Base-by-base conservation (phyloP, 441 rosid species). In the Erodium texanum region DNA sequence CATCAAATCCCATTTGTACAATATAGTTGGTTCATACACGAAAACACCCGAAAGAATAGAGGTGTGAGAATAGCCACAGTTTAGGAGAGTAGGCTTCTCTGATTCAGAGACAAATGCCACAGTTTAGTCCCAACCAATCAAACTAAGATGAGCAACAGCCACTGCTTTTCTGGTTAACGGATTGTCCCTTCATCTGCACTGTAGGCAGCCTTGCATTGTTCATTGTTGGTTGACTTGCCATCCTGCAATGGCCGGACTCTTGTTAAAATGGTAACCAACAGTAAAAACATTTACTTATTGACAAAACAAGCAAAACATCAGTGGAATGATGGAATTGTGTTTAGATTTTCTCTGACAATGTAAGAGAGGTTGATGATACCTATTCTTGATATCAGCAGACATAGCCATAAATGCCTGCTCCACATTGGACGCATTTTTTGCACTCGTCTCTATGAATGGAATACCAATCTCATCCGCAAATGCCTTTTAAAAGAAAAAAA, bases 331-430 rank as follows among this genome's bases (percentile, higher is more conserved):
- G 41, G 41, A 36, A 36, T 36, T 36, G 41, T 10, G 9, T 5
- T 36, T 36, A 36, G 8, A 7, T 10, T 10, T 36, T 36, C 9
- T 36, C 8, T 10, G 9, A 36, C 41, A 36, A 36, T 36, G 9
- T 36, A 36, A 36, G n/a, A n/a, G n/a, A n/a, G n/a, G n/a, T n/a
- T n/a, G n/a, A n/a, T n/a, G n/a, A 14, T 43, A 43, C 94, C 91
- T 86, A 62, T 82, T 78, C 85, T 89, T 89, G 75, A 89, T 89
- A 61, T 81, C 77, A 70, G 83, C 82, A 65, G 90, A 82, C 95
- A 89, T 89, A 65, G 95, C 95, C 95, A 89, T 89, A 82, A 89
- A 89, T 74, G 92, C 92, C 68, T 89, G 85, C 66, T 89, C 95
- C 0, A 89, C 95, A 14, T 43, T 43, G 11, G 50, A 43, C 1